These are phyloP conservation scores for Darksidea phi DNA, from an alignment of 495 filamentous ascomycete species.

Conservation along the genomic window DNA sequence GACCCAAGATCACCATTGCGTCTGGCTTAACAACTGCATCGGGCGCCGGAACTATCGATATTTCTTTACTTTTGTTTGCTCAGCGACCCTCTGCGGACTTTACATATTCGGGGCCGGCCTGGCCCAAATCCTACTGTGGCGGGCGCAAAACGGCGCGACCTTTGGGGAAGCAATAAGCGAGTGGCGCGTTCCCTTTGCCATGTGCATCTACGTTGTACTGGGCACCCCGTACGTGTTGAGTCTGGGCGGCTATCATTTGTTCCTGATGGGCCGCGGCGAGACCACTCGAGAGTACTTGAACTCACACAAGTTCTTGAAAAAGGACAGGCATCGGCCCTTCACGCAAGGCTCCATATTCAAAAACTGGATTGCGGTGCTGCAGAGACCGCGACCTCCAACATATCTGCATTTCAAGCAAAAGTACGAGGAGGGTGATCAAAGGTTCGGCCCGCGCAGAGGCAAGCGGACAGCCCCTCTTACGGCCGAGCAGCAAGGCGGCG, in stretches of 20 bases:
- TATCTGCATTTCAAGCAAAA: constrained; percentile 82
- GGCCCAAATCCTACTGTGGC: constrained; percentile 76
- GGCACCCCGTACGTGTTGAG: constrained; percentile 78
- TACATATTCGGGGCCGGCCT: constrained; percentile 74
- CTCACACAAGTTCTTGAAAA: constrained; percentile 87
- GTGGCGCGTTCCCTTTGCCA: constrained; percentile 79
- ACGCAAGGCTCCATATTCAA: constrained; percentile 71
- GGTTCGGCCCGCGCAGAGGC: constrained; percentile 64
- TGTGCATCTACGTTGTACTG: constrained; percentile 80
- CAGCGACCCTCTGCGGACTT: constrained; percentile 69
- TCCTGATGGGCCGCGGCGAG: constrained; percentile 83
- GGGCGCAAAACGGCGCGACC: constrained; percentile 54
- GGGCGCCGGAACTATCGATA: constrained; percentile 97
- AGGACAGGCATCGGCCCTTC: constrained; percentile 88
- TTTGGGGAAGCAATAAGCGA: constrained; percentile 64
- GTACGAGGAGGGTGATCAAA: constrained; percentile 80
- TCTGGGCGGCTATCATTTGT: constrained; percentile 82
- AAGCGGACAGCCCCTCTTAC: constrained; percentile 53
- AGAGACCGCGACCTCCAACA: constrained; percentile 79
- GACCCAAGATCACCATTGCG: constrained; percentile 97
- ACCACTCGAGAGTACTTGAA: constrained; percentile 96
- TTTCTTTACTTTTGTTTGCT: constrained; percentile 85
- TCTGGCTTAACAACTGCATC: constrained; percentile 99
- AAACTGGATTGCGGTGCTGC: constrained; percentile 81
- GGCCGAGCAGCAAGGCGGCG: constrained; percentile 52